These are phyloP conservation scores for Panus rudis DNA, from an alignment of 768 basidiomycete species.

Conservation along the genomic window DNA sequence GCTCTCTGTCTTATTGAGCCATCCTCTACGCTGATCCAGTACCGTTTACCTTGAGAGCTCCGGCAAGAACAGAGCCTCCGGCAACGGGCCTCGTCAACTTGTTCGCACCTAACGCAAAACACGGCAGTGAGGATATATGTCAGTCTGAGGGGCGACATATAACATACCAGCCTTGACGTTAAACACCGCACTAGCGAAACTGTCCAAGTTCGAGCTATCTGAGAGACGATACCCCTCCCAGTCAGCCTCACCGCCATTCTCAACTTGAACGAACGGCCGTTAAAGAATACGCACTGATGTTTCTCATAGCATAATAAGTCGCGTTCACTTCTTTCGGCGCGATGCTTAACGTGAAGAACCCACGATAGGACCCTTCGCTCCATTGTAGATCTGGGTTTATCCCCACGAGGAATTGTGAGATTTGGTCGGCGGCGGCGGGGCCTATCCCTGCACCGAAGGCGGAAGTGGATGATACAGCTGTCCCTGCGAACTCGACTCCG, in stretches of 20 bases:
- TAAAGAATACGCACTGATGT: conserved; percentile 38
- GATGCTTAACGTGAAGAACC: conserved; percentile 51
- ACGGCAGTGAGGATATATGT: too few species aligned
- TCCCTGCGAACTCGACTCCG: conserved; percentile 58
- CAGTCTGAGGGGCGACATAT: conserved; percentile 1
- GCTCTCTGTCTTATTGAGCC: too few species aligned
- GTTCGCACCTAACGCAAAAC: conserved; percentile 31
- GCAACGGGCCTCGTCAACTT: conserved; percentile 42
- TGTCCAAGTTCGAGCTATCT: conserved; percentile 38
- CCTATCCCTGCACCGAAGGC: conserved; percentile 36
- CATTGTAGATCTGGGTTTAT: conserved; percentile 48
- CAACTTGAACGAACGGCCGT: background rate
- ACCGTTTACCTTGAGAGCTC: conserved; percentile 38
- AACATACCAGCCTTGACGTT: conserved; percentile 25
- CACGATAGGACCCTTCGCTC: conserved; percentile 53
- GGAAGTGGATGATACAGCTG: conserved; percentile 47
- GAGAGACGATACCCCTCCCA: background rate
- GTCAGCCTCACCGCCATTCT: too few species aligned
- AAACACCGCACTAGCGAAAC: conserved; percentile 38
- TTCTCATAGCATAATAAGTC: conserved; percentile 48
- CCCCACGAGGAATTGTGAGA: conserved; percentile 31
- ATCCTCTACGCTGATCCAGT: too few species aligned
- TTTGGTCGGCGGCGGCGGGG: conserved; percentile 32
- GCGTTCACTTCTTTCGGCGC: conserved; percentile 38
- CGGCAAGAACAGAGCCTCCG: conserved; percentile 37